Evolutionary conservation across 2,329 filamentous ascomycete genomes (phyloP), one percentile per base, ranked within the genome.

Genomic region (Aspergillus floridensis): DNA sequence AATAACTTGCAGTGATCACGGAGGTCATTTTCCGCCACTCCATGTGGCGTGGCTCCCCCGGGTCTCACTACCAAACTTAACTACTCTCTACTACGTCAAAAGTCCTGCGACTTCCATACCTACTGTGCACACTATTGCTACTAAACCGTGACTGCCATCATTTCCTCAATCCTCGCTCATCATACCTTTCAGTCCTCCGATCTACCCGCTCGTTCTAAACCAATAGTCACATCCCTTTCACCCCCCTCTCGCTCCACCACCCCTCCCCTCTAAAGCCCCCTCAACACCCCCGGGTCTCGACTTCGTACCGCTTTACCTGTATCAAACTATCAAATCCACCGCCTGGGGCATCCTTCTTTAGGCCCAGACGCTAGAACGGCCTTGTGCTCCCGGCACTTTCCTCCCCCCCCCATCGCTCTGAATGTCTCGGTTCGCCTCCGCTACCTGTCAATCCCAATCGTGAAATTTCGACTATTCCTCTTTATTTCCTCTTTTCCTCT

Each of bases 131-230:
- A 44, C 38, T 49, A 57, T 54, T 53, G 19, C 49, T 49, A 31
- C 53, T 53, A 55, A 38, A 57, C 58, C 32, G 47, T 35, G 32
- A 59, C 38, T 26, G 38, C 38, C 38, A 55, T 41, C 44, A 56
- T 52, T 53, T 29, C 26, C 26, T 29, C 26, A 29, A 35, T 35
- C 32, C 11, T 35, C 32, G 12, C 26, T 35, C 32, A 35, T 35
- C 32, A 35, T 16, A 35, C 49, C 47, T 49, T 51, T 57, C 49
- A 49, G 48, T 56, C 41, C 53, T 55, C 46, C 53, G 53, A 55
- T 55, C 50, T 53, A 61, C 58, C 60, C 60, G 57, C 55, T 62
- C 60, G 60, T 60, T 62, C 60, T 62, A 59, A 59, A 53, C 58
- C 60, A 62, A 60, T 60, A 60, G 59, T 59, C 32, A 55, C 53